Evolutionary conservation across 495 filamentous ascomycete species (phyloP), one percentile per base, ranked within the genome.

Genomic region (Amorphotheca resinae): DNA sequence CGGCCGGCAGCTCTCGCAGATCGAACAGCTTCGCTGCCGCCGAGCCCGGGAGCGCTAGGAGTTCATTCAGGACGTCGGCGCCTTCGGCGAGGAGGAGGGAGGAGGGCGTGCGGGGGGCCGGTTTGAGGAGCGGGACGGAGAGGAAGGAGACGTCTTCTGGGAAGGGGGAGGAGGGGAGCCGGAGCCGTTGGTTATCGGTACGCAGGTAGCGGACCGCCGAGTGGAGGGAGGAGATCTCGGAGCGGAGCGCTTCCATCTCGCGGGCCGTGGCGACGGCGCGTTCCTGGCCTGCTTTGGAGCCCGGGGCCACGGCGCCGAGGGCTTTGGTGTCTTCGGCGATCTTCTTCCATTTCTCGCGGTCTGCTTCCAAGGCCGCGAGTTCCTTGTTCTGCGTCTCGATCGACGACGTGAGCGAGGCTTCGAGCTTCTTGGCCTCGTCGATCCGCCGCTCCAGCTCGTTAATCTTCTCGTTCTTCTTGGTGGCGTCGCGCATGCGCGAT

Each of bases 161-260:
- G 51, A 84, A 76, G 18, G 70, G 68, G 18, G 79, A 71, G 51
- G 84, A 76, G 17, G 70, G 68, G 17, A 78, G 56, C 22, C 77
- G 72, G 2, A 76, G 67, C 21, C 80, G 73, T n/a, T 73, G 64
- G 55, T 77, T 86, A 42, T 91, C 85, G 43, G 85, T 79, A 18
- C 84, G 74, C 17, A 93, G 64, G 62, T 78, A 89, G 34, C 80
- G 76, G 12, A 95, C 76, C 0, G 86, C 78, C 1, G 79, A 73
- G 59, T 87, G 77, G 6, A 94, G 71, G 42, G 64, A 70, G 16
- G 64, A 55, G 32, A 93, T 85, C 43, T 87, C 77, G 16, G 68
- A 61, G 47, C 78, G 81, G 21, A 89, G 76, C 12, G 63, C 61
- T 45, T 86, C 76, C 63, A 86, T 84, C 63, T 91, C 80, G 22